Percentiles rank a stretch among this genome's conserved stretches.
phyloP scores from a whole-genome alignment of 2,329 filamentous ascomycete species.

The Dothistroma pini region DNA sequence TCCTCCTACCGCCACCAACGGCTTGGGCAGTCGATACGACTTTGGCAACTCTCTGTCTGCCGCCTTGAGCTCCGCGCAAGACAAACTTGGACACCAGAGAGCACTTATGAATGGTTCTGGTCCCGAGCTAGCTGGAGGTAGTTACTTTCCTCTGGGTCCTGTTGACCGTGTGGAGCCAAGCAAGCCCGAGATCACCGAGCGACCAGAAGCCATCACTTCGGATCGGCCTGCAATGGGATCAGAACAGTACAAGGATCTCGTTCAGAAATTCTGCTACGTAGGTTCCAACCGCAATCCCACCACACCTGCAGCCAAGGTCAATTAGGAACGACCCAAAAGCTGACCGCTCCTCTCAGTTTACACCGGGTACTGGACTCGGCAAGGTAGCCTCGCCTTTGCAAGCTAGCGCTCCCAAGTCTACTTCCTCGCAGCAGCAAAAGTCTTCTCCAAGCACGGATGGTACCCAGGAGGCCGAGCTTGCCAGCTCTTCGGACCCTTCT shows the following conservation, averaged over 20 bases:
- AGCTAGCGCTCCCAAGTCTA: slow-evolving; percentile 6
- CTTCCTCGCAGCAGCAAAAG: slow-evolving; percentile 3
- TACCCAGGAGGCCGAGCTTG: slow-evolving; percentile 15
- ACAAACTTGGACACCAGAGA: slow-evolving; percentile 56
- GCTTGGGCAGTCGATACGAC: slow-evolving; percentile 81
- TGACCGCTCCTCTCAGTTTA: slow-evolving; percentile 36
- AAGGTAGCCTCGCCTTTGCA: slow-evolving; percentile 23
- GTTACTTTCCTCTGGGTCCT: slow-evolving; percentile 36
- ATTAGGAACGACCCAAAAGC: slow-evolving; percentile 25
- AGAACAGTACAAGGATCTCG: slow-evolving; percentile 89
- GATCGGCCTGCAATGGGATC: slow-evolving; percentile 72
- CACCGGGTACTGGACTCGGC: slow-evolving; percentile 28
- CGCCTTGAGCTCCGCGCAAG: slow-evolving; percentile 72
- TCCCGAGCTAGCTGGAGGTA: slow-evolving; percentile 38
- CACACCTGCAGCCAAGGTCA: slow-evolving; percentile 24
- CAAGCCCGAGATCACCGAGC: slow-evolving; percentile 29
- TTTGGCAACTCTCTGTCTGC: slow-evolving; percentile 88
- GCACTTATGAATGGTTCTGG: slow-evolving; percentile 39
- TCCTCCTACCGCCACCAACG: slow-evolving; percentile 57
- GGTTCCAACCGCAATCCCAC: slow-evolving; percentile 54
- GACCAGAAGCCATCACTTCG: slow-evolving; percentile 54
- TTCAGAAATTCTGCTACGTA: slow-evolving; percentile 99
- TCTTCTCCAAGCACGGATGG: slow-evolving; percentile 16
- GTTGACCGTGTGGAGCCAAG: slow-evolving; percentile 33
- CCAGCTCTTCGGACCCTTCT: slow-evolving; percentile 21